Percentiles rank a stretch among this genome's conserved stretches.
Conservation (phyloP, 257 asterid species). For the Gynochthodes officinalis region DNA sequence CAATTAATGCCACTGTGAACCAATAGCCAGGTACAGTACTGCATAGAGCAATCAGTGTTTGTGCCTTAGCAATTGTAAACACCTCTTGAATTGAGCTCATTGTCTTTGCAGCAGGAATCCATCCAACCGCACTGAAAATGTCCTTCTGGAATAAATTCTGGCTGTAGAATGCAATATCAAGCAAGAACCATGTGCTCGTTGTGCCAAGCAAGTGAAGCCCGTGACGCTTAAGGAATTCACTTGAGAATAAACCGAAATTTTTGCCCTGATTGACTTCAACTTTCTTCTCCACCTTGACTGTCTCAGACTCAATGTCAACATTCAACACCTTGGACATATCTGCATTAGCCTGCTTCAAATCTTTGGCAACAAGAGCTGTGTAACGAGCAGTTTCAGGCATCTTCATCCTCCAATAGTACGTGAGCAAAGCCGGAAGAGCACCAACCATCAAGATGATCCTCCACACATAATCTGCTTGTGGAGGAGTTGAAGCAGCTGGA, state of each 20-base stretch:
- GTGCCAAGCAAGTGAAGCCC: conserved; percentile 66
- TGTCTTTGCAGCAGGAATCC: conserved; percentile 55
- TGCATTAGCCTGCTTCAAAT: conserved; percentile 44
- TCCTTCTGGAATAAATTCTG: conserved; percentile 66
- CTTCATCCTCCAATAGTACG: conserved; percentile 54
- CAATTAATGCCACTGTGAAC: conserved; percentile 53
- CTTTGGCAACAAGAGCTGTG: conserved; percentile 62
- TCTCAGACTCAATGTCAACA: conserved; percentile 35
- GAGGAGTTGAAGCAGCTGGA: conserved; percentile 41
- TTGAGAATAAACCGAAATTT: conserved; percentile 43
- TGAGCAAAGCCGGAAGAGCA: conserved; percentile 46
- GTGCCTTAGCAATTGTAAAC: conserved; percentile 49
- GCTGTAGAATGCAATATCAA: conserved; percentile 60
- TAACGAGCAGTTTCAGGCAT: conserved; percentile 71
- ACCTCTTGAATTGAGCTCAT: conserved; percentile 52
- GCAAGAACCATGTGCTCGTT: conserved; percentile 52
- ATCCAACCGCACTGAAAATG: conserved; percentile 54
- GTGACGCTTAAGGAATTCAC: conserved; percentile 40
- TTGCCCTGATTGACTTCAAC: neutral
- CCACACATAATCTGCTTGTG: conserved; percentile 59
- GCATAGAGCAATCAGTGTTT: conserved; percentile 53
- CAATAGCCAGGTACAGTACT: conserved; percentile 70
- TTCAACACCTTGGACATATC: conserved; percentile 59
- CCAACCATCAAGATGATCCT: conserved; percentile 57
- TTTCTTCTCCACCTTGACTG: conserved; percentile 12